Percentiles rank a stretch among this genome's conserved stretches.
phyloP scores from a whole-genome alignment of 1,284 basidiomycete species.

The Amylostereum chailletii region DNA sequence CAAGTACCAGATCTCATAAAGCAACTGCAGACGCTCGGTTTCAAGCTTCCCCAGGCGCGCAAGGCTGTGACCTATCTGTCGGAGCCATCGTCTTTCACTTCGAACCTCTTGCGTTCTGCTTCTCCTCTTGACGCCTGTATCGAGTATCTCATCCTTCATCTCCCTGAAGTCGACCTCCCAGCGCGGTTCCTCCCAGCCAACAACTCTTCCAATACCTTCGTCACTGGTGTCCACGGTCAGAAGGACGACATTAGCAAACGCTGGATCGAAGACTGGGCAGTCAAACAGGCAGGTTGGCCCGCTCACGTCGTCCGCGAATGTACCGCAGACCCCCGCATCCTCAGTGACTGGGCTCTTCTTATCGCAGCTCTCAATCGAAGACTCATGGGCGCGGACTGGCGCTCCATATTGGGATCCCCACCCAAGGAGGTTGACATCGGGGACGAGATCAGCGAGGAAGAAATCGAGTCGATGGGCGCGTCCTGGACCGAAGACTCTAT shows the following conservation, averaged over 20 bases:
- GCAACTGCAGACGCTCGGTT: constrained; percentile 50
- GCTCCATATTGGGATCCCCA: constrained; percentile 7
- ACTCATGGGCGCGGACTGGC: constrained; percentile 34
- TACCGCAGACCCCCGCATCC: constrained; percentile 28
- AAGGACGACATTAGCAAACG: constrained; percentile 58
- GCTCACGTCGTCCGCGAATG: constrained; percentile 57
- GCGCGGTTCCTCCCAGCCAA: constrained; percentile 49
- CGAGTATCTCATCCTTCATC: constrained; percentile 67
- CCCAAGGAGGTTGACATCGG: constrained; percentile 13
- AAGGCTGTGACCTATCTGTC: constrained; percentile 45
- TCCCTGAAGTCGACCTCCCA: constrained; percentile 76
- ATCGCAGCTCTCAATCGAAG: constrained; percentile 39
- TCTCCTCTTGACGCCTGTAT: constrained; percentile 59
- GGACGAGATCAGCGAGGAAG: constrained; percentile 40
- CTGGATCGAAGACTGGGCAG: constrained; percentile 79
- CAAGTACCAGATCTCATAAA: constrained; percentile 28
- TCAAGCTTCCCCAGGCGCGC: constrained; percentile 40
- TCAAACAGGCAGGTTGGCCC: constrained; percentile 83
- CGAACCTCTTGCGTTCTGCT: constrained; percentile 38
- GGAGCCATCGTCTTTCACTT: constrained; percentile 39
- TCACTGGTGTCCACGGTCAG: constrained; percentile 54
- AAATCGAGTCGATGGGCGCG: constrained; percentile 67
- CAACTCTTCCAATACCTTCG: constrained; percentile 64
- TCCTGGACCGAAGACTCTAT: constrained; percentile 25
- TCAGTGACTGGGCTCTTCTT: constrained; percentile 42